phyloP scores from a whole-genome alignment of 768 basidiomycete species.

The Tephrocybe rancida region DNA sequence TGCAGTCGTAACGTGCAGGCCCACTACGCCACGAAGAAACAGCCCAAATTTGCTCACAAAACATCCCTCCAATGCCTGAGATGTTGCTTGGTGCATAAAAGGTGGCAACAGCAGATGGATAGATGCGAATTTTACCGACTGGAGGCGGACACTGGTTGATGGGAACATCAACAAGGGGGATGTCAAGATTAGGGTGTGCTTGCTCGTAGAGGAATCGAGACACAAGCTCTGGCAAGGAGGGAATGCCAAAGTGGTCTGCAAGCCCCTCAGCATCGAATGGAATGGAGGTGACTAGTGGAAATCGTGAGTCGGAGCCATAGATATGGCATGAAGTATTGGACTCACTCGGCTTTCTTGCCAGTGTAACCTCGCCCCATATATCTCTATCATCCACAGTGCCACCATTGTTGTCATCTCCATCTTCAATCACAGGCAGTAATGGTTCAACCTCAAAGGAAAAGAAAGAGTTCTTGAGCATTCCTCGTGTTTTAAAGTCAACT shows the following conservation, averaged over 20 bases:
- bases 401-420: not conserved
- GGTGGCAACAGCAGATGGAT: constrained; percentile 2
- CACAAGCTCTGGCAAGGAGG: constrained; percentile 11
- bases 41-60: not conserved
- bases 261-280: too few species aligned
- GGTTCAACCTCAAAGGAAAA: not conserved
- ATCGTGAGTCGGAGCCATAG: too few species aligned
- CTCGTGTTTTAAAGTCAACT: constrained; percentile 1
- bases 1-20: not conserved
- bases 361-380: not conserved
- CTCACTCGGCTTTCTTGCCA: not conserved
- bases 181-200: constrained; percentile 7
- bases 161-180: not conserved
- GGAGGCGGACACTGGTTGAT: not conserved
- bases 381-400: not conserved
- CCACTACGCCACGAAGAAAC: not conserved
- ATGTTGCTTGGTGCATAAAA: constrained; percentile 10
- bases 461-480: constrained; percentile 5
- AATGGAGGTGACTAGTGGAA: too few species aligned
- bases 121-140: constrained; percentile 1
- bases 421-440: not conserved
- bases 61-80: constrained; percentile 4
- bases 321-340: too few species aligned
- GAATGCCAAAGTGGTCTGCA: not conserved
- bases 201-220: constrained; percentile 20